Percentiles rank a stretch among this genome's conserved stretches.
phyloP scores from a whole-genome alignment of 306 rosid species.

The Cicer pinnatifidum region DNA sequence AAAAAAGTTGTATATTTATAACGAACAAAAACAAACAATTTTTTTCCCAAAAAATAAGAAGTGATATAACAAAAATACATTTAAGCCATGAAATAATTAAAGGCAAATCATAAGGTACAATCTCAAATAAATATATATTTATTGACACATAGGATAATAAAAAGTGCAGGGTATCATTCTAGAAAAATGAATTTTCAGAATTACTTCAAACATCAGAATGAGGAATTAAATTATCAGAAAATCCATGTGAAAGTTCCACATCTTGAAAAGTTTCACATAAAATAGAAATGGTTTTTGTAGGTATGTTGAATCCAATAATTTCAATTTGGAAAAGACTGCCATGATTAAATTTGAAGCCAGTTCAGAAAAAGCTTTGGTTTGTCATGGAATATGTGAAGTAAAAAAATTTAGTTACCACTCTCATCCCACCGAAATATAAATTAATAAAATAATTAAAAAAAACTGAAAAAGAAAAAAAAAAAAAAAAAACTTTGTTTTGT shows the following conservation, averaged over 20 bases:
- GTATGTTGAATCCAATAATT: background rate
- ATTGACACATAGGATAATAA: too few relatives aligned
- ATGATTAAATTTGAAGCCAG: background rate
- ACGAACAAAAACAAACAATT: too few relatives aligned
- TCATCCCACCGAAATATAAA: constrained; percentile 22
- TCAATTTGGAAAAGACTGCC: background rate
- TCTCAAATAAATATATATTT: background rate
- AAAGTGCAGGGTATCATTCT: constrained; percentile 1
- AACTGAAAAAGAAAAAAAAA: background rate
- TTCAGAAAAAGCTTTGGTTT: constrained; percentile 9
- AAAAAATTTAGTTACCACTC: constrained; percentile 7
- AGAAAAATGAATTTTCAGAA: background rate
- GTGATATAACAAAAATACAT: too few relatives aligned
- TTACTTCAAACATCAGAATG: background rate
- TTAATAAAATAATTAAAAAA: background rate
- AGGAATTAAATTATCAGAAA: background rate
- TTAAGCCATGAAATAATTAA: too few relatives aligned
- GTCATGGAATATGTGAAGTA: constrained; percentile 8
- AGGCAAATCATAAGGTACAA: background rate
- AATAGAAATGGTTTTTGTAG: background rate
- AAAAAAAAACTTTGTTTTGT: background rate
- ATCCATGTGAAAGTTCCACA: background rate
- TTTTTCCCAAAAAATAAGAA: too few relatives aligned
- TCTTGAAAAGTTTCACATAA: background rate
- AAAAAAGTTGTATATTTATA: too few relatives aligned